Percentiles rank a stretch among this genome's conserved stretches.
phyloP scores from a whole-genome alignment of 1,139 yeast species.

The Eremothecium cymbalariae region DNA sequence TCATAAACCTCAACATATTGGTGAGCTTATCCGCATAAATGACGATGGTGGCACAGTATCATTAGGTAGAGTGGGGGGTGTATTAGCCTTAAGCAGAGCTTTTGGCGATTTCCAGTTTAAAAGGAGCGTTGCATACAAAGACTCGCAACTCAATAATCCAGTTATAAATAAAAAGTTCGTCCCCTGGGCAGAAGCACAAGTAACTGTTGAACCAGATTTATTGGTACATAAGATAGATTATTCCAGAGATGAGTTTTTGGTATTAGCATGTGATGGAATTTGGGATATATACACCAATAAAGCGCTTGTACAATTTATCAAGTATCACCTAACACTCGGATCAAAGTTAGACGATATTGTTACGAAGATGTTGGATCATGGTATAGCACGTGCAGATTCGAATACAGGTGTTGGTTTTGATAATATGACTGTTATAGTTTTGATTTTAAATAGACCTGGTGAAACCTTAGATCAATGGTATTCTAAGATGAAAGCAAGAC shows the following conservation, averaged over 20 bases:
- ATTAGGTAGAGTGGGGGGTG: slow-evolving; percentile 63
- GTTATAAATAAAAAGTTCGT: slow-evolving; percentile 14
- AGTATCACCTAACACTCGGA: slow-evolving; percentile 51
- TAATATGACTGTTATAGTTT: slow-evolving; percentile 64
- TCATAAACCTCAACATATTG: slow-evolving; percentile 68
- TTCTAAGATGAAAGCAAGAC: slow-evolving; percentile 41
- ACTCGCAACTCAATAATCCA: slow-evolving; percentile 30
- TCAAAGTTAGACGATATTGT: slow-evolving; percentile 51
- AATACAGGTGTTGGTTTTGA: slow-evolving; percentile 74
- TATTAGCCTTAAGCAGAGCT: slow-evolving; percentile 65
- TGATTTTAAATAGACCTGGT: slow-evolving; percentile 46
- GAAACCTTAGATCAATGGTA: slow-evolving; percentile 52
- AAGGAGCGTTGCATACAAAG: slow-evolving; percentile 36
- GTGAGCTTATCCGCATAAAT: slow-evolving; percentile 66
- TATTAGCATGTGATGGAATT: slow-evolving; percentile 70
- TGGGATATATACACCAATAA: slow-evolving; percentile 70
- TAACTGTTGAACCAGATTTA: slow-evolving; percentile 66
- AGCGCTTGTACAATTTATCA: slow-evolving; percentile 44
- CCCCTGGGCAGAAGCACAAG: slow-evolving; percentile 36
- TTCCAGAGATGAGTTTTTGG: slow-evolving; percentile 52
- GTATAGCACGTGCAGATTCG: slow-evolving; percentile 64
- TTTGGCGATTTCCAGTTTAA: slow-evolving; percentile 70
- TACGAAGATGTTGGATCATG: slow-evolving; percentile 53
- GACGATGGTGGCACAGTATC: slow-evolving; percentile 67
- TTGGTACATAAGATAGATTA: slow-evolving; percentile 43